Percentiles rank a stretch among this genome's conserved stretches.
Conservation (phyloP, 768 basidiomycete species). For the Albatrellus ellisii region DNA sequence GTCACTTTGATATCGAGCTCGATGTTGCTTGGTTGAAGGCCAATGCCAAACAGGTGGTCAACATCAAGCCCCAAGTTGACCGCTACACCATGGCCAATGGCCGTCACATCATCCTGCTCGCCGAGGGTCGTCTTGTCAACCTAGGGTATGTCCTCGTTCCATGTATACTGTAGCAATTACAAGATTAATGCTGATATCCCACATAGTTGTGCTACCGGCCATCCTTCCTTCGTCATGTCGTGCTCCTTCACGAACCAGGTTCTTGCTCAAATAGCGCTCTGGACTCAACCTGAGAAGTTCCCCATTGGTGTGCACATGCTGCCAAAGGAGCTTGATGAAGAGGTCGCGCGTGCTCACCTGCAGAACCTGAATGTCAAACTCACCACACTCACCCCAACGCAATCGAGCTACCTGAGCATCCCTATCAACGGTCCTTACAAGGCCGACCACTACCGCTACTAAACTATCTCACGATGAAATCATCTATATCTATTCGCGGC, state of each 20-base stretch:
- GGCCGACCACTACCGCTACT: constrained; percentile 56
- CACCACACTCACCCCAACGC: constrained; percentile 55
- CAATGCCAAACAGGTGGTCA: constrained; percentile 70
- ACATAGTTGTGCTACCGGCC: constrained; percentile 87
- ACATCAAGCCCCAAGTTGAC: constrained; percentile 99
- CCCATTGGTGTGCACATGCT: constrained; percentile 97
- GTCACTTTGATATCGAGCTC: constrained; percentile 83
- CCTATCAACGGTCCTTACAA: constrained; percentile 75
- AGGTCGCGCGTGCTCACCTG: constrained; percentile 95
- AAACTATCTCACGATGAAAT: constrained; percentile 16
- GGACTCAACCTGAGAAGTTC: constrained; percentile 88
- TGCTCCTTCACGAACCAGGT: constrained; percentile 99
- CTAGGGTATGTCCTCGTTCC: constrained; percentile 48
- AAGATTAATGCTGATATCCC: constrained; percentile 8
- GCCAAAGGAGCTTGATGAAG: constrained; percentile 97
- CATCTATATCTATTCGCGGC: constrained; percentile 4
- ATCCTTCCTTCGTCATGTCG: constrained; percentile 99
- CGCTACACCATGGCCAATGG: constrained; percentile 88
- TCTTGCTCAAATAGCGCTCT: constrained; percentile 95
- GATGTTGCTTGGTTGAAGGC: constrained; percentile 98
- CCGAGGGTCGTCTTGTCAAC: constrained; percentile 98
- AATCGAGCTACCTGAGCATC: constrained; percentile 88
- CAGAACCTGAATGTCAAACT: constrained; percentile 89
- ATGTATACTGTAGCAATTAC: not conserved
- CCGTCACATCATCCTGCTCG: constrained; percentile 93